phyloP scores from a whole-genome alignment of 176 grass and related monocot species.

The Oryza coarctata region DNA sequence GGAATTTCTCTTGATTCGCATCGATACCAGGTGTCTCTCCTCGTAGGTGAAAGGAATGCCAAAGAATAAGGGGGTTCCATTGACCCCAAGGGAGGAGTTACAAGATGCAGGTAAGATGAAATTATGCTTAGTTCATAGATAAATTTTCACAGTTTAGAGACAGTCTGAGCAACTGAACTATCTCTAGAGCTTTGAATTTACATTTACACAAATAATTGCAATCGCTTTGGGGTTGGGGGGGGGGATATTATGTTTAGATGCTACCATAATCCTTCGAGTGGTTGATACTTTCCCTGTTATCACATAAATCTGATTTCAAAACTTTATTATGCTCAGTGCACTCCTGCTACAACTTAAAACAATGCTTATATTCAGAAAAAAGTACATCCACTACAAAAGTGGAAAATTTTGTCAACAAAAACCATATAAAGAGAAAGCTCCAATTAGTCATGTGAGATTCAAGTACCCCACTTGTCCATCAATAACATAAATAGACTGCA shows the following conservation, averaged over 20 bases:
- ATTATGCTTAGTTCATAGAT: not conserved
- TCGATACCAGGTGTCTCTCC: not conserved
- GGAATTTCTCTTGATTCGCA: not conserved
- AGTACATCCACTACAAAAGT: not conserved
- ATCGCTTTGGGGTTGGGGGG: not conserved
- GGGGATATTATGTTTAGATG: not conserved
- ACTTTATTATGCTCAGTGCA: not conserved
- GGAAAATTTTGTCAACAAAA: not conserved
- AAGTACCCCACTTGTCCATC: not conserved
- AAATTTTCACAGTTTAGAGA: not conserved
- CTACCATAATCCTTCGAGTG: not conserved
- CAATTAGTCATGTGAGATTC: conserved; percentile 10
- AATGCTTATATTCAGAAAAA: not conserved
- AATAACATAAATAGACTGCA: not conserved
- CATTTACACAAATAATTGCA: not conserved
- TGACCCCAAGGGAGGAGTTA: conserved; percentile 65
- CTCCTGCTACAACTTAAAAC: not conserved
- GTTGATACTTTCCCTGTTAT: not conserved
- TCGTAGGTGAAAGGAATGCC: conserved; percentile 94
- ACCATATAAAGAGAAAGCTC: not conserved
- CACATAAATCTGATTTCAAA: not conserved
- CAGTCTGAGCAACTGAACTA: not conserved
- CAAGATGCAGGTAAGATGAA: conserved; percentile 68
- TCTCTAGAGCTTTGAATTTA: conserved; percentile 7
- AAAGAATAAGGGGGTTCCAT: conserved; percentile 59